Evolutionary conservation across 176 grass and related monocot genomes (phyloP).

Genomic region (Avena eriantha): DNA sequence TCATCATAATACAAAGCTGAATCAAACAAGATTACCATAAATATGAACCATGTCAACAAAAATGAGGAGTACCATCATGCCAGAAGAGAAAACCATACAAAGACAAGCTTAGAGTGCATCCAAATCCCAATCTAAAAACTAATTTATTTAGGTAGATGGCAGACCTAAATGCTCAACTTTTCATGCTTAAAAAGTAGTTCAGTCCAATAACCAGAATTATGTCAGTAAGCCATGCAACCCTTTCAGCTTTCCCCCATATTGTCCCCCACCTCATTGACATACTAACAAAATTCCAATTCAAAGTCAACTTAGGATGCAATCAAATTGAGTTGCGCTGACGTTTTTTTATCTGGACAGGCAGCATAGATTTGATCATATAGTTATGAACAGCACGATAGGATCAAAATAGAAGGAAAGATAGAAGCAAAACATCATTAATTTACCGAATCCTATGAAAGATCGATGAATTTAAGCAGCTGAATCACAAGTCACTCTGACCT

Average conservation of each 20-base stretch:
- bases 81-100: neutral
- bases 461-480: neutral
- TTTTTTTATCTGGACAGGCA: neutral
- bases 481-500: constrained; percentile 33
- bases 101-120: neutral
- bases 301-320: neutral
- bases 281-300: neutral
- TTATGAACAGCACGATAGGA: neutral
- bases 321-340: neutral
- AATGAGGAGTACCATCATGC: neutral
- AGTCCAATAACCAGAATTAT: neutral
- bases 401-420: neutral
- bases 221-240: neutral
- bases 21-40: neutral
- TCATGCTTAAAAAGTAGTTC: neutral
- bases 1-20: neutral
- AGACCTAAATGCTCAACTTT: neutral
- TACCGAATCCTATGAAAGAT: neutral
- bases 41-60: neutral
- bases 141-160: neutral
- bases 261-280: neutral
- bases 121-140: neutral
- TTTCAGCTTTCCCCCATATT: neutral
- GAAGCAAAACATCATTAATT: neutral
- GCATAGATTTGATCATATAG: neutral